Evolutionary conservation across 2,329 filamentous ascomycete species (phyloP).

Genomic region (Laburnicola sp.): DNA sequence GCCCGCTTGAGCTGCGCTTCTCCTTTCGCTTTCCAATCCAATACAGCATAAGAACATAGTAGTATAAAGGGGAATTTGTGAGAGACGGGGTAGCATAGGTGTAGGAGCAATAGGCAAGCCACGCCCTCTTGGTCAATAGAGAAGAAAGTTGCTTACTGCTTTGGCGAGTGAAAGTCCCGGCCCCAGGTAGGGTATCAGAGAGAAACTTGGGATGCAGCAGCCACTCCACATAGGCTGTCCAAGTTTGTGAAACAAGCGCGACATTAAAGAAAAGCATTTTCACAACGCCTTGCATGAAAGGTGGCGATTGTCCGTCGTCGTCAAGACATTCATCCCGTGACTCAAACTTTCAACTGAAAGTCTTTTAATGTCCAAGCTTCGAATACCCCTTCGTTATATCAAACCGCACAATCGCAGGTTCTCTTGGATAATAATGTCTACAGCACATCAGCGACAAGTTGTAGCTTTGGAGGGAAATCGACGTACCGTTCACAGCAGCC

Average conservation of each 20-base stretch:
- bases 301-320: no score
- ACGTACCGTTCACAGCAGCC: constrained; percentile 95
- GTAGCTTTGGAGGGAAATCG: neutral
- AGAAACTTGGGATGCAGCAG: constrained; percentile 36
- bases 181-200: constrained; percentile 40
- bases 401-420: constrained; percentile 96
- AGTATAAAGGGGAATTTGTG: no score
- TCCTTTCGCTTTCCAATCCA: no score
- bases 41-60: constrained; percentile 11
- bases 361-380: constrained; percentile 31
- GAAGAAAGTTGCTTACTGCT: constrained; percentile 17
- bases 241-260: constrained; percentile 21
- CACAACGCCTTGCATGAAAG: no score
- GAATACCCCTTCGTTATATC: constrained; percentile 65
- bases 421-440: constrained; percentile 99
- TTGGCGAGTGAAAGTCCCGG: constrained; percentile 19
- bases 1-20: no score
- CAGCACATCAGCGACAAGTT: constrained; percentile 47
- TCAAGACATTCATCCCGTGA: constrained; percentile 44
- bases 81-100: no score
- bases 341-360: constrained; percentile 35
- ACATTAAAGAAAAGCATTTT: constrained; percentile 31
- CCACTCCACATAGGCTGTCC: constrained; percentile 33
- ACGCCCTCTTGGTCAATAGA: no score
- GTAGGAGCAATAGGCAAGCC: neutral